These are phyloP conservation scores for Aspergillus latus DNA, from an alignment of 2,329 filamentous ascomycete genomes.

Conservation along the genomic window DNA sequence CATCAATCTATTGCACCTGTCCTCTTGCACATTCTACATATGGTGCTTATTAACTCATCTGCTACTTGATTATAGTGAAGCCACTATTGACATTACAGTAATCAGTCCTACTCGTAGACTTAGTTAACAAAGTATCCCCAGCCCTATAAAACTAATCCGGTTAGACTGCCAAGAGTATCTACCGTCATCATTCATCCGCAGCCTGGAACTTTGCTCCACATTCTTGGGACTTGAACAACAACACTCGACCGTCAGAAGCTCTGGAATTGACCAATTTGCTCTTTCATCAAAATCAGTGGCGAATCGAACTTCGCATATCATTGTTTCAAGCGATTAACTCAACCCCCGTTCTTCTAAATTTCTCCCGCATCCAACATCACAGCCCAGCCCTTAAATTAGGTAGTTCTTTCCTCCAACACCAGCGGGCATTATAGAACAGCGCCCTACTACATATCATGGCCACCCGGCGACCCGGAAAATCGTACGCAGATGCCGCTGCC, in stretches of 20 bases:
- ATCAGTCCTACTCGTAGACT: no score
- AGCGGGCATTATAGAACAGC: background rate
- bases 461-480: constrained; percentile 31
- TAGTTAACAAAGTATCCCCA: background rate
- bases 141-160: background rate
- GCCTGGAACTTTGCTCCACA: background rate
- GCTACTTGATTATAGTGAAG: no score
- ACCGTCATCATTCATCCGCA: constrained; percentile 5
- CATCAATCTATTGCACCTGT: no score
- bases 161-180: constrained; percentile 1
- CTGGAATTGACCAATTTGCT: background rate
- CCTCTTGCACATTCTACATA: no score
- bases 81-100: no score
- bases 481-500: constrained; percentile 29
- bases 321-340: background rate
- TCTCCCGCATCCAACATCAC: background rate
- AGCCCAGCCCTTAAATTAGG: background rate
- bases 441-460: constrained; percentile 27
- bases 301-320: background rate
- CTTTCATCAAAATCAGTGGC: background rate
- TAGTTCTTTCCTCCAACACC: background rate
- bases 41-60: no score
- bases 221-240: background rate
- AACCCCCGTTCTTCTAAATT: no score
- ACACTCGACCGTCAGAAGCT: background rate